phyloP scores from a whole-genome alignment of 768 basidiomycete genomes.

The Favolaschia claudopus region DNA sequence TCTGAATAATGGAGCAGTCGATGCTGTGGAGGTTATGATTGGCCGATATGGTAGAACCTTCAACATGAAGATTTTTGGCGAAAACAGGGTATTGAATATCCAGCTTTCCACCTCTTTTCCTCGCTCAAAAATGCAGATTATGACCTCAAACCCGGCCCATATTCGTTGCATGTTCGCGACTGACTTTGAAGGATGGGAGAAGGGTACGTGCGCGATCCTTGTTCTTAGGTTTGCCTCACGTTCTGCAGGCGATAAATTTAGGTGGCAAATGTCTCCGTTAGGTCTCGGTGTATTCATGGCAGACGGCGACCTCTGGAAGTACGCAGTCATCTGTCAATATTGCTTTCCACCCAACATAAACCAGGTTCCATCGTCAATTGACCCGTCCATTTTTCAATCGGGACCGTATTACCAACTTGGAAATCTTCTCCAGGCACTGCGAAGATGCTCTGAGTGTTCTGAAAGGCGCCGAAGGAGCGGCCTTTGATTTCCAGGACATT shows the following conservation, averaged over 20 bases:
- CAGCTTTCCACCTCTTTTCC: neutral
- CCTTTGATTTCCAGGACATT: constrained; percentile 6
- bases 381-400: constrained; percentile 12
- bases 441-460: constrained; percentile 4
- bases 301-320: constrained; percentile 5
- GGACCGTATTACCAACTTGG: neutral
- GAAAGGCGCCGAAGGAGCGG: neutral
- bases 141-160: constrained; percentile 4
- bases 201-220: neutral
- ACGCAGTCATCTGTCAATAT: neutral
- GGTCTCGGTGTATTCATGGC: neutral
- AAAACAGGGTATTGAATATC: constrained; percentile 11
- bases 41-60: constrained; percentile 8
- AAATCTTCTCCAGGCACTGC: constrained; percentile 12
- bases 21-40: constrained; percentile 8
- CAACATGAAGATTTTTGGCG: constrained; percentile 5
- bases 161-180: constrained; percentile 11
- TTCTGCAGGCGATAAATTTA: neutral
- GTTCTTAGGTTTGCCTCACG: neutral
- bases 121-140: neutral
- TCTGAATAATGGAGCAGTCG: neutral
- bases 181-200: constrained; percentile 18
- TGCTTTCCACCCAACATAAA: neutral
- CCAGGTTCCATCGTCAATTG: constrained; percentile 11
- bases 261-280: neutral